These are phyloP conservation scores for Iberis pinnata DNA, from an alignment of 345 rosid genomes.

Conservation along the genomic window DNA sequence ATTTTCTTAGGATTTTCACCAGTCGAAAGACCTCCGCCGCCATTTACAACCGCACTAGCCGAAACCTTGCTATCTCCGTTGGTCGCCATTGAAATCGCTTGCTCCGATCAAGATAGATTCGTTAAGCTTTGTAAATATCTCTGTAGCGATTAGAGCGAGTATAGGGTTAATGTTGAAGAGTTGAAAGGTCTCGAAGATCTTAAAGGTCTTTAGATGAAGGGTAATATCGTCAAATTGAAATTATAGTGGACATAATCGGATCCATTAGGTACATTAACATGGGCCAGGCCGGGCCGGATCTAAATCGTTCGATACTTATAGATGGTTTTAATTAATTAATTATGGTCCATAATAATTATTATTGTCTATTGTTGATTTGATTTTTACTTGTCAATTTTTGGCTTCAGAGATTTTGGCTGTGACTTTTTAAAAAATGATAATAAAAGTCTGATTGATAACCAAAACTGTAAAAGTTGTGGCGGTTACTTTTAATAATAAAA, in stretches of 20 bases:
- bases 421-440: too few relatives aligned
- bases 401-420: too few relatives aligned
- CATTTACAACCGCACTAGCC: constrained; percentile 10
- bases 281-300: neutral
- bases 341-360: too few relatives aligned
- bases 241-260: neutral
- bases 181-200: neutral
- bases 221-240: constrained; percentile 3
- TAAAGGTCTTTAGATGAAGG: neutral
- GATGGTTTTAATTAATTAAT: too few relatives aligned
- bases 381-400: too few relatives aligned
- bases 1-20: constrained; percentile 38
- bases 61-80: constrained; percentile 32
- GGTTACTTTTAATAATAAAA: too few relatives aligned
- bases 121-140: neutral
- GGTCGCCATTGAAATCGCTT: constrained; percentile 37
- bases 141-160: neutral
- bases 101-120: neutral
- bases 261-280: neutral
- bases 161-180: constrained; percentile 3
- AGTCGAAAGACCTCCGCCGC: neutral
- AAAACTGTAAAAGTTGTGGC: too few relatives aligned
- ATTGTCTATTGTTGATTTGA: too few relatives aligned
- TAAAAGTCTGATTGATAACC: too few relatives aligned
- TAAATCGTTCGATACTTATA: neutral